Evolutionary conservation across 1,284 basidiomycete genomes (phyloP), one percentile per base, ranked within the genome.

Genomic region (Melanopsichium pennsylvanicum): DNA sequence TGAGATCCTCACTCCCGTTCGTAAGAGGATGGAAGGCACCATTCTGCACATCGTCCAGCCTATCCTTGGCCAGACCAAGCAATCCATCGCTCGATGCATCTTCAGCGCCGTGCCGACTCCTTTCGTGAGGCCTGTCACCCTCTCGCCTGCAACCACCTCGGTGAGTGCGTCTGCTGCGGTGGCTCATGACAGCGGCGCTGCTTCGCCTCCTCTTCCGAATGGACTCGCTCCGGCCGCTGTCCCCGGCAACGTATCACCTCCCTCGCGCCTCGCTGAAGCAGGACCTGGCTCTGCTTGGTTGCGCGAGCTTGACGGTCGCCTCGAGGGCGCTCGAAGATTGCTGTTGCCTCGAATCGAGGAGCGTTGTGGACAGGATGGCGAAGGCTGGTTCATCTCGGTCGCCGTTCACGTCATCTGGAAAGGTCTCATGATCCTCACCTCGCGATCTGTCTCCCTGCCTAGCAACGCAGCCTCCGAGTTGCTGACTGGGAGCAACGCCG

Each of bases 11-110:
- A 76, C 78, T 0, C 77, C 78, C 11, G 70, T 79, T 37, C 75
- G 75, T 33, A 74, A 80, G 61, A 67, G 71, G 40, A 80, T 80
- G 76, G 78, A 77, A 37, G 64, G 74, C 22, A 77, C 77, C 35
- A 80, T 80, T 33, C 51, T 79, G 13, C 78, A 80, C 48, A 72
- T 80, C 47, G 70, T 80, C 25, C 75, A 79, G 62, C 78, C 78
- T 15, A 51, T 80, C 16, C 61, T 80, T 11, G 49, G 60, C 5
- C 67, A 64, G 43, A 57, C 70, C 62, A 78, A 78, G 50, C 43
- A 49, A 18, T 60, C 60, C 27, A 60, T 80, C 21, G 69, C 56
- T 8, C 47, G 51, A 2, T 79, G 70, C 64, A 57, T 80, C 36
- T 52, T 55, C 8, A 52, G 51, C 16, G 71, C 74, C 9, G 76